These are phyloP conservation scores for Cutaneotrichosporon dermatis DNA, from an alignment of 1,284 basidiomycete genomes.

Conservation along the genomic window DNA sequence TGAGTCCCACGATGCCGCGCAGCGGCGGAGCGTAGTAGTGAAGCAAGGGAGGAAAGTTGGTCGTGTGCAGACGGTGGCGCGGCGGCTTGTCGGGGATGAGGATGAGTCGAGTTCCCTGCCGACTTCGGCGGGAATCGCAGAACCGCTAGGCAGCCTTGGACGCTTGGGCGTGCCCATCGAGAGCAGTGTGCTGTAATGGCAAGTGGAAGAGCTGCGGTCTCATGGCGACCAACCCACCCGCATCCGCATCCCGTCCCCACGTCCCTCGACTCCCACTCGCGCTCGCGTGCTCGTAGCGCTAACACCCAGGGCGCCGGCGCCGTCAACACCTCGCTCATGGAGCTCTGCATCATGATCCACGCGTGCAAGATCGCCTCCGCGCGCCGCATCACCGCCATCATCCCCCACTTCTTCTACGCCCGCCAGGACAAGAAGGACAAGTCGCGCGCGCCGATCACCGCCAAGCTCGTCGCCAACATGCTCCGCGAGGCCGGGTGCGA, in stretches of 20 bases:
- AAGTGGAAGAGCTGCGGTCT: no score
- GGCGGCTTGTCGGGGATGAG: neutral
- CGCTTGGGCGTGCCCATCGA: no score
- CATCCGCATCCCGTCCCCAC: neutral
- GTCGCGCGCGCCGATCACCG: constrained; percentile 95
- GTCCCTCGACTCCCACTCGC: neutral
- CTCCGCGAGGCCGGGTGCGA: constrained; percentile 95
- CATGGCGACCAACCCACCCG: no score
- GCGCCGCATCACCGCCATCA: constrained; percentile 90
- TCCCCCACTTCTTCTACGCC: constrained; percentile 91
- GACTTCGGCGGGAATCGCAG: no score
- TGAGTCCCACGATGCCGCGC: constrained; percentile 22
- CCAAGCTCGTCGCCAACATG: constrained; percentile 99
- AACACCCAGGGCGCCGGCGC: constrained; percentile 40
- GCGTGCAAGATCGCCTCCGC: constrained; percentile 98
- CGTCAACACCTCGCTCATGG: constrained; percentile 86
- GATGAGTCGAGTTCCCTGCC: no score
- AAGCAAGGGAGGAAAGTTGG: neutral
- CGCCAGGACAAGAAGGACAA: constrained; percentile 99
- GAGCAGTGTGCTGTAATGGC: no score
- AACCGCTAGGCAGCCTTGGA: no score
- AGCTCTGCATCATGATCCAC: constrained; percentile 99
- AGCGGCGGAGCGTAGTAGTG: constrained; percentile 21
- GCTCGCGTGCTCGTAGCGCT: no score
- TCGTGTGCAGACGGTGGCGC: neutral